Percentiles rank a stretch among this genome's conserved stretches.
Evolutionary conservation across 75 land plant species (phyloP).

Genomic region (Azolla pinnata): DNA sequence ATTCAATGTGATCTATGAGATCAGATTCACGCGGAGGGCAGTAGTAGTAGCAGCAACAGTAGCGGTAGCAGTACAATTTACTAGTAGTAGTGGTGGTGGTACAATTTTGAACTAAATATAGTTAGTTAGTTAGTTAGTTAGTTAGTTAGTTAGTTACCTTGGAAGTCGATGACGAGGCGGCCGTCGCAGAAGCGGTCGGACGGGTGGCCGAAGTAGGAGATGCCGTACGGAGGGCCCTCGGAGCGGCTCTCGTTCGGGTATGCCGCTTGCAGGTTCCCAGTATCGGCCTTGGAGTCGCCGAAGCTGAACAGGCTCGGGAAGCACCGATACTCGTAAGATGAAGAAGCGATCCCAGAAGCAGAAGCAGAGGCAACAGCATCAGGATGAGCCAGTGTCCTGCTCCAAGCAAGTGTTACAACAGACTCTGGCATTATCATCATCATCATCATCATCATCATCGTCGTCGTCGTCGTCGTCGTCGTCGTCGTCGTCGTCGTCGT

Average conservation of each 20-base stretch:
- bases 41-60: too few relatives aligned
- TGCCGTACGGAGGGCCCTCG: conserved; percentile 50
- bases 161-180: conserved; percentile 51
- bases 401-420: too few relatives aligned
- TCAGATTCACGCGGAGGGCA: too few relatives aligned
- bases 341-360: too few relatives aligned
- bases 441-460: too few relatives aligned
- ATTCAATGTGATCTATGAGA: too few relatives aligned
- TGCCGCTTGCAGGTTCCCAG: conserved; percentile 21
- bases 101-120: neutral
- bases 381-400: too few relatives aligned
- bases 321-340: too few relatives aligned
- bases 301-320: conserved; percentile 33
- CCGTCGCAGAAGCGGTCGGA: conserved; percentile 52
- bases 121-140: neutral
- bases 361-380: too few relatives aligned
- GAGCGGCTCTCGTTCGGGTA: neutral
- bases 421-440: too few relatives aligned
- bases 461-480: too few relatives aligned
- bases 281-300: conserved; percentile 46
- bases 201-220: conserved; percentile 46
- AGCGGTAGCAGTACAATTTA: neutral
- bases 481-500: too few relatives aligned
- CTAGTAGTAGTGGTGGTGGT: neutral
- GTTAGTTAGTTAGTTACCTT: conserved; percentile 22